Evolutionary conservation across 805 yeast genomes (phyloP).

Genomic region (Metschnikowia kofuensis): DNA sequence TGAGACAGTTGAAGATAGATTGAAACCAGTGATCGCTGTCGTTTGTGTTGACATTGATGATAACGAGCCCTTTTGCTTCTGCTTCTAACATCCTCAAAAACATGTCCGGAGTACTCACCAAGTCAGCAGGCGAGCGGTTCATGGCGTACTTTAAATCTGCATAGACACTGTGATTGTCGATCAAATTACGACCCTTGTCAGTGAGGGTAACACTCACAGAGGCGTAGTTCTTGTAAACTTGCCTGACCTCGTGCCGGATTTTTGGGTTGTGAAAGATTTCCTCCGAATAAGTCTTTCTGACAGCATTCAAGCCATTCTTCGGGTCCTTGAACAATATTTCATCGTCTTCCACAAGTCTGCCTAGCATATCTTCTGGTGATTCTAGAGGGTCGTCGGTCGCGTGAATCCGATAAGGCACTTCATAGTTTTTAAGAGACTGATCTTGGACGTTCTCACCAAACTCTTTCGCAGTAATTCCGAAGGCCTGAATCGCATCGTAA

Average conservation of each 20-base stretch:
- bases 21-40: conserved; percentile 41
- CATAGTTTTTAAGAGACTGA: conserved; percentile 48
- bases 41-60: conserved; percentile 57
- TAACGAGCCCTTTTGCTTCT: conserved; percentile 71
- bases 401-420: conserved; percentile 55
- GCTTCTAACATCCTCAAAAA: conserved; percentile 91
- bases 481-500: conserved; percentile 61
- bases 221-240: conserved; percentile 61
- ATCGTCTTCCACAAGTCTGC: conserved; percentile 41
- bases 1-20: conserved; percentile 47
- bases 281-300: conserved; percentile 72
- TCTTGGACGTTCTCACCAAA: conserved; percentile 77
- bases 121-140: conserved; percentile 73
- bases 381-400: conserved; percentile 65
- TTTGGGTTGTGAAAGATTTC: conserved; percentile 79
- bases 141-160: conserved; percentile 90
- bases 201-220: conserved; percentile 73
- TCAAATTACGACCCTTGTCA: conserved; percentile 66
- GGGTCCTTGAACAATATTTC: conserved; percentile 53
- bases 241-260: conserved; percentile 66
- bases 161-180: conserved; percentile 76
- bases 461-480: conserved; percentile 76
- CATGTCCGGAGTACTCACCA: conserved; percentile 71
- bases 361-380: conserved; percentile 60
- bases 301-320: conserved; percentile 66